A percentile compares a stretch with the other conserved stretches of the same genome.
Evolutionary conservation across 306 rosid species (phyloP).

Genomic region (Fragaria iinumae): DNA sequence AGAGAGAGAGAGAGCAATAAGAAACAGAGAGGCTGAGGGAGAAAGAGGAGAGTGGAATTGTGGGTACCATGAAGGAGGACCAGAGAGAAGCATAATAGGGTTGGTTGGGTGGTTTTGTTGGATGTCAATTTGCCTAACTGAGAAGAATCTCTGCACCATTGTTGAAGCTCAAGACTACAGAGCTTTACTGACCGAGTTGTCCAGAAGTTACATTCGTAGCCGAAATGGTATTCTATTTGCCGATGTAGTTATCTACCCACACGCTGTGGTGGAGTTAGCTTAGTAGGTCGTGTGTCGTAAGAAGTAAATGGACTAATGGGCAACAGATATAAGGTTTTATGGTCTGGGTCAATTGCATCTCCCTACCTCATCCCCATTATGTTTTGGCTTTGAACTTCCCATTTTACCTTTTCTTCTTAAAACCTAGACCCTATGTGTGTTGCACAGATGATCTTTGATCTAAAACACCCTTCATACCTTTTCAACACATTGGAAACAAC

Average conservation of each 20-base stretch:
- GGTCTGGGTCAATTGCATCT: neutral
- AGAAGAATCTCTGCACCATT: conserved; percentile 43
- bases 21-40: neutral
- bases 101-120: conserved; percentile 22
- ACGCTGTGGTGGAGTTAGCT: no score
- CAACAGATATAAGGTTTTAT: no score
- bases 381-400: neutral
- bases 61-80: conserved; percentile 76
- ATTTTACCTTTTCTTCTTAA: neutral
- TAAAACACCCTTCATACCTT: neutral
- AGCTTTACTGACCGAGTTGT: neutral
- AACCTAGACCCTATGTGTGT: neutral
- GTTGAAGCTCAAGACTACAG: neutral
- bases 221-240: no score
- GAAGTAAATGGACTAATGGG: no score
- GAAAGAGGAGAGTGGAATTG: neutral
- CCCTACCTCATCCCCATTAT: neutral
- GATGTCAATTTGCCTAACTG: conserved; percentile 22
- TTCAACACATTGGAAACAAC: neutral
- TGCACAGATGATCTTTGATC: neutral
- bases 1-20: neutral
- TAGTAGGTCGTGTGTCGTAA: no score
- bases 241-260: no score
- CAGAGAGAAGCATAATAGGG: conserved; percentile 58
- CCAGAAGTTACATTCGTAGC: neutral